A percentile compares a stretch with the other conserved stretches of the same genome.
phyloP scores from a whole-genome alignment of 768 basidiomycete genomes.

The Termitomyces bulborhizus region DNA sequence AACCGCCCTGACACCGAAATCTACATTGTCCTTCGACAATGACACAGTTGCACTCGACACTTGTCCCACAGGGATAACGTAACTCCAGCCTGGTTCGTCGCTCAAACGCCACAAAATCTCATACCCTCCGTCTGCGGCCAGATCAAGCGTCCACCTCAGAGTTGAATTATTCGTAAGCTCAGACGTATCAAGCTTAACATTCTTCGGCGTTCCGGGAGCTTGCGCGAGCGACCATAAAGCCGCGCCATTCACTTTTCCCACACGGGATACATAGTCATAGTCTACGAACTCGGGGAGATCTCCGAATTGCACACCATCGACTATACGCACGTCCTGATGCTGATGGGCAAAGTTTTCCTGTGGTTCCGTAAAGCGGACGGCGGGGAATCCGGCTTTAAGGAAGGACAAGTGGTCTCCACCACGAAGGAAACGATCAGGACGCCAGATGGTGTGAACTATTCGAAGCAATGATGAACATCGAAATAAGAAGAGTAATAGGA shows the following conservation, averaged over 20 bases:
- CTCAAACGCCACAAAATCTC: constrained; percentile 48
- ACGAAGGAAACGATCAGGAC: constrained; percentile 47
- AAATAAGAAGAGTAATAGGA: background rate
- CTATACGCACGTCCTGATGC: constrained; percentile 49
- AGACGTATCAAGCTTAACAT: constrained; percentile 38
- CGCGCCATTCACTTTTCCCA: constrained; percentile 46
- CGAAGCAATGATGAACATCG: background rate
- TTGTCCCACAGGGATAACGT: constrained; percentile 42
- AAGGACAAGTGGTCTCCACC: constrained; percentile 52
- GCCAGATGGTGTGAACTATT: constrained; percentile 43
- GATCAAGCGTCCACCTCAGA: constrained; percentile 37
- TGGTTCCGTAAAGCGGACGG: constrained; percentile 51
- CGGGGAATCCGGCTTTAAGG: constrained; percentile 43
- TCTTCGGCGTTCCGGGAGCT: constrained; percentile 48
- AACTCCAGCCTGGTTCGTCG: constrained; percentile 41
- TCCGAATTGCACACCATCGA: constrained; percentile 47
- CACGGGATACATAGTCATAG: constrained; percentile 44
- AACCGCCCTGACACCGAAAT: constrained; percentile 43
- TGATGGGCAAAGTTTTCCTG: constrained; percentile 54
- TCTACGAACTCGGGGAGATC: constrained; percentile 50
- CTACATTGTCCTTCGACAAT: constrained; percentile 46
- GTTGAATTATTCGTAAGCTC: constrained; percentile 51
- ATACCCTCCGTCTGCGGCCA: constrained; percentile 35
- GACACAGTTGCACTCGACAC: constrained; percentile 33
- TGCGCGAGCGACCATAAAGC: constrained; percentile 50